These are phyloP conservation scores for Pseudonectria buxi DNA, from an alignment of 2,329 filamentous ascomycete species.

Conservation along the genomic window DNA sequence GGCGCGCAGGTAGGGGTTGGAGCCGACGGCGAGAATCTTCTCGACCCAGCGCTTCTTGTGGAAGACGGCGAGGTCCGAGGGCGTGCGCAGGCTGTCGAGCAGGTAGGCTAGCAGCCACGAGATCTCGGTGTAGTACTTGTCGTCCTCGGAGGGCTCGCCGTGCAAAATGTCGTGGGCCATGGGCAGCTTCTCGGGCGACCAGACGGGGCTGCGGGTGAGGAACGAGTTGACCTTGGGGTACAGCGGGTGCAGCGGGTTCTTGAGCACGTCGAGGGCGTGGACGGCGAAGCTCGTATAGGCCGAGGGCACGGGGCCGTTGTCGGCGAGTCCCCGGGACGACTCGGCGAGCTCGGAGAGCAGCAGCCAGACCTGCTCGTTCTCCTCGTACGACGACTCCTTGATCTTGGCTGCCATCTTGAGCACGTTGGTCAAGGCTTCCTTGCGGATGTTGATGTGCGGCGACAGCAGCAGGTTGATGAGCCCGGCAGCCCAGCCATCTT, in stretches of 20 bases:
- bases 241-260: constrained; percentile 70
- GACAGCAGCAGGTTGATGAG: constrained; percentile 73
- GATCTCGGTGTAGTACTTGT: constrained; percentile 64
- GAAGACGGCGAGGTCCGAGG: constrained; percentile 54
- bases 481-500: constrained; percentile 65
- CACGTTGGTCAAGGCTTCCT: constrained; percentile 67
- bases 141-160: constrained; percentile 64
- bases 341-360: constrained; percentile 75
- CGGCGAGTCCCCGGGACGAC: constrained; percentile 53
- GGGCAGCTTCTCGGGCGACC: constrained; percentile 67
- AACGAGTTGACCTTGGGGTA: constrained; percentile 85
- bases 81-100: constrained; percentile 56
- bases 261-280: constrained; percentile 62
- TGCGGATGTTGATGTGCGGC: constrained; percentile 65
- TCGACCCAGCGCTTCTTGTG: constrained; percentile 64
- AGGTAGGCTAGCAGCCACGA: constrained; percentile 69
- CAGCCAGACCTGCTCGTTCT: constrained; percentile 72
- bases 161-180: constrained; percentile 58
- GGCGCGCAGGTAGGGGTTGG: constrained; percentile 56
- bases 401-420: constrained; percentile 58
- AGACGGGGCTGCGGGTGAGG: constrained; percentile 68
- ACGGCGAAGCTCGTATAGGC: constrained; percentile 70
- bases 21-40: constrained; percentile 62
- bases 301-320: constrained; percentile 58
- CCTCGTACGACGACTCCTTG: constrained; percentile 63